A percentile compares a stretch with the other conserved stretches of the same genome.
Conservation (phyloP, 345 rosid species). For the Populus deltoides region DNA sequence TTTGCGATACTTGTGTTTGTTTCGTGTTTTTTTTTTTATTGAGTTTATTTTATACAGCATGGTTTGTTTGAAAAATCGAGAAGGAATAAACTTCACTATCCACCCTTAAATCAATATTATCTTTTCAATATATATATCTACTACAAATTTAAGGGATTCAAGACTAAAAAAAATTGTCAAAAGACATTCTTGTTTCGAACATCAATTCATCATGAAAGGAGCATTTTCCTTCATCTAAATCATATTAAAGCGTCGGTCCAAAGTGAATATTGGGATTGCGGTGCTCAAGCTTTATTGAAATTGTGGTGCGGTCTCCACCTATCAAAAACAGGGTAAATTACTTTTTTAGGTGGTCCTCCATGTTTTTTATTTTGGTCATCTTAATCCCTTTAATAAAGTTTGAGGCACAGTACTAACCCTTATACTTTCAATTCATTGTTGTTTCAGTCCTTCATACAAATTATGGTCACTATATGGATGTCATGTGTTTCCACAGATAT, state of each 20-base stretch:
- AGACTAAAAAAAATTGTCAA: not conserved
- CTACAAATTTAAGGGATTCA: not conserved
- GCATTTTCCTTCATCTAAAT: not conserved
- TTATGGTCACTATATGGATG: not conserved
- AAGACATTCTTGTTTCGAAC: not conserved
- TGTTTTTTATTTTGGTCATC: not conserved
- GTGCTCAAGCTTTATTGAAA: not conserved
- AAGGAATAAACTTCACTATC: not conserved
- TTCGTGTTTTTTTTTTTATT: not conserved
- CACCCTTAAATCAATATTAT: not conserved
- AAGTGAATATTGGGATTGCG: too few relatives aligned
- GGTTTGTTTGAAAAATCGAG: not conserved
- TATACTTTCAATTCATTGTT: not conserved
- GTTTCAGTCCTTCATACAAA: not conserved
- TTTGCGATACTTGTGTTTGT: conserved; percentile 7
- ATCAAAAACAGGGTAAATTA: not conserved
- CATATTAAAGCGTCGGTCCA: too few relatives aligned
- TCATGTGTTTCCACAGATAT: not conserved
- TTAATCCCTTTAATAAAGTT: not conserved
- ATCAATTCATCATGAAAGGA: not conserved
- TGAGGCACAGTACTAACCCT: not conserved
- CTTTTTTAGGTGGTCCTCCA: not conserved
- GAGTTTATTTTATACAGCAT: not conserved
- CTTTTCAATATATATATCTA: not conserved
- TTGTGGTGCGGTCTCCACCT: not conserved